These are phyloP conservation scores for Pseudocercospora pini-densiflorae DNA, from an alignment of 2,329 filamentous ascomycete genomes.

Conservation along the genomic window DNA sequence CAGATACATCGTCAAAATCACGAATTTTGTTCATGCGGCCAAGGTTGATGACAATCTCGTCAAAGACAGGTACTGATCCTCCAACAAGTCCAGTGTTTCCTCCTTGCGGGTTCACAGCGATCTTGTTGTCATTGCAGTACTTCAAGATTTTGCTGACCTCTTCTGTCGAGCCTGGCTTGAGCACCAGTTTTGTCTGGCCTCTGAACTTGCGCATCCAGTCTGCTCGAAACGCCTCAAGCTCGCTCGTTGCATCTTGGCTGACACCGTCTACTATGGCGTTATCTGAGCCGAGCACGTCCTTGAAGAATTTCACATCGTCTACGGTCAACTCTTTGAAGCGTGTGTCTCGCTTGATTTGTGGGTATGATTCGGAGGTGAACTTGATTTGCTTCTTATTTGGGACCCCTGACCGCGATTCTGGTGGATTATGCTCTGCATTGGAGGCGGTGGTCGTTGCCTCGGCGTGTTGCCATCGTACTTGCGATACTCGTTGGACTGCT, in stretches of 20 bases:
- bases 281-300: conserved; percentile 74
- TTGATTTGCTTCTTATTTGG: conserved; percentile 57
- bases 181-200: conserved; percentile 82
- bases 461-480: conserved; percentile 38
- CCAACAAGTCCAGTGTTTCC: conserved; percentile 97
- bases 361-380: conserved; percentile 86
- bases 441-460: conserved; percentile 39
- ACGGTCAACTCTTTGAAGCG: conserved; percentile 73
- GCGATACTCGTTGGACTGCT: conserved; percentile 25
- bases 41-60: conserved; percentile 95
- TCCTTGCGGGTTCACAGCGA: conserved; percentile 95
- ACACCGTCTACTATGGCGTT: conserved; percentile 86
- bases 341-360: conserved; percentile 77
- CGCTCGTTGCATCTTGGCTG: conserved; percentile 72
- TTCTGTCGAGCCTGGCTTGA: conserved; percentile 82
- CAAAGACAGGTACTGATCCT: conserved; percentile 94
- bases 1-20: conserved; percentile 91
- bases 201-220: conserved; percentile 99
- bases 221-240: conserved; percentile 89
- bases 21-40: conserved; percentile 88
- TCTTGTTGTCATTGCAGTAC: conserved; percentile 91
- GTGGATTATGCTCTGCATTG: conserved; percentile 35
- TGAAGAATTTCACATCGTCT: conserved; percentile 84
- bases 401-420: conserved; percentile 33
- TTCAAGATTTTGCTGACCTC: conserved; percentile 89